Conservation (phyloP, 1,284 basidiomycete genomes). For the Rhodotorula sp. region DNA sequence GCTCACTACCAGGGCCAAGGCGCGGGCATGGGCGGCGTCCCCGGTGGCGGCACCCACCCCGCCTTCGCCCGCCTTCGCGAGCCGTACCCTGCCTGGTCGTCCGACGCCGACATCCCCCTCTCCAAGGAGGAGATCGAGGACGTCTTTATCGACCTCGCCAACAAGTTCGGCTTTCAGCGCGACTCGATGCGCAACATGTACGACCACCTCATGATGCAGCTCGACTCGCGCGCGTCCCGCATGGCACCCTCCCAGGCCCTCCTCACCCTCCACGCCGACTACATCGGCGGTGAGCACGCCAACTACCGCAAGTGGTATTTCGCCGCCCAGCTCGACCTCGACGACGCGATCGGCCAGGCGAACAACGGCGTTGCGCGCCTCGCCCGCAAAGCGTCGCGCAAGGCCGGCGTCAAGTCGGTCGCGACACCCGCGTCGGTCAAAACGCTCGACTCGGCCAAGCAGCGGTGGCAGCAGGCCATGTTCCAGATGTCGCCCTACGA, state of each 20-base stretch:
- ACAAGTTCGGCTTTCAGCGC: slow-evolving; percentile 98
- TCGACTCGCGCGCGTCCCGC: slow-evolving; percentile 93
- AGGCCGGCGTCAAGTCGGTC: slow-evolving; percentile 54
- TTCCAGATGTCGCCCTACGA: slow-evolving; percentile 99
- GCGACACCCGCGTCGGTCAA: slow-evolving; percentile 71
- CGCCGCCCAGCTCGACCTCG: slow-evolving; percentile 96
- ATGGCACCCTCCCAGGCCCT: slow-evolving; percentile 97
- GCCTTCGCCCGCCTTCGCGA: slow-evolving; percentile 57
- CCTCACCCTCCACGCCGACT: slow-evolving; percentile 94
- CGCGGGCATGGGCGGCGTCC: background rate
- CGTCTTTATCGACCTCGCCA: slow-evolving; percentile 93
- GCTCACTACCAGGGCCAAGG: slow-evolving; percentile 19
- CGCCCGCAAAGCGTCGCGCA: slow-evolving; percentile 56
- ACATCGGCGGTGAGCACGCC: slow-evolving; percentile 92
- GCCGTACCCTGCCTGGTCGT: slow-evolving; percentile 89
- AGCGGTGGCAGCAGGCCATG: slow-evolving; percentile 97
- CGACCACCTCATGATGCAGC: slow-evolving; percentile 96
- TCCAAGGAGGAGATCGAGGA: slow-evolving; percentile 99
- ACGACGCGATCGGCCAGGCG: slow-evolving; percentile 90
- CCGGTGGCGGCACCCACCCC: background rate
- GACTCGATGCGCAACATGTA: slow-evolving; percentile 73
- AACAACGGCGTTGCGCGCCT: slow-evolving; percentile 81
- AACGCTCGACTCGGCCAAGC: slow-evolving; percentile 81
- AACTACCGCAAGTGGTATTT: slow-evolving; percentile 99
- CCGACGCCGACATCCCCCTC: slow-evolving; percentile 88